These are phyloP conservation scores for Eimeria tenella DNA, from an alignment of 169 alveolate species.

Conservation along the genomic window DNA sequence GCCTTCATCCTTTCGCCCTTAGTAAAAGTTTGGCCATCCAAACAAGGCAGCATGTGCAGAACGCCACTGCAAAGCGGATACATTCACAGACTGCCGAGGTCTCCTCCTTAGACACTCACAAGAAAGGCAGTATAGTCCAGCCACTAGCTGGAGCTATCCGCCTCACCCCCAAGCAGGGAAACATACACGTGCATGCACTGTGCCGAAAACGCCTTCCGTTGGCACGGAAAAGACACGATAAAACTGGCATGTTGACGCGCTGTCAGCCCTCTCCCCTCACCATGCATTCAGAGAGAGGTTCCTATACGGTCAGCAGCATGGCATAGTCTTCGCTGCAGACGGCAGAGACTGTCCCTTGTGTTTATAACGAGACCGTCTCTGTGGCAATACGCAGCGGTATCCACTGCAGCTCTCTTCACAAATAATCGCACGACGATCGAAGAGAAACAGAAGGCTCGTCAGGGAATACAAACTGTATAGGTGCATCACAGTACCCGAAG, in stretches of 20 bases:
- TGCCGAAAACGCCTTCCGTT: no score
- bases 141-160: background rate
- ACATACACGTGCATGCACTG: no score
- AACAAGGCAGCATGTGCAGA: no score
- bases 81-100: constrained; percentile 24
- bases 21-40: background rate
- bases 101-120: constrained; percentile 23
- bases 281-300: background rate
- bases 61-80: no score
- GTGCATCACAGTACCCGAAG: constrained; percentile 21
- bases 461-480: constrained; percentile 39
- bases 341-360: constrained; percentile 66
- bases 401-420: no score
- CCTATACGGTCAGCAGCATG: constrained; percentile 53
- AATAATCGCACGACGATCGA: background rate
- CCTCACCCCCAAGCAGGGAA: background rate
- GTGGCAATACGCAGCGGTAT: constrained; percentile 35
- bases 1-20: constrained; percentile 15
- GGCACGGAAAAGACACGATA: background rate
- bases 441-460: background rate
- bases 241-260: constrained; percentile 22
- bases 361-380: background rate
- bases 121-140: constrained; percentile 37
- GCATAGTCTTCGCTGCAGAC: constrained; percentile 65
- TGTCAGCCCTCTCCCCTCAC: constrained; percentile 70